These are phyloP conservation scores for Fusarium sp. DNA, from an alignment of 2,329 filamentous ascomycete genomes.

Conservation along the genomic window DNA sequence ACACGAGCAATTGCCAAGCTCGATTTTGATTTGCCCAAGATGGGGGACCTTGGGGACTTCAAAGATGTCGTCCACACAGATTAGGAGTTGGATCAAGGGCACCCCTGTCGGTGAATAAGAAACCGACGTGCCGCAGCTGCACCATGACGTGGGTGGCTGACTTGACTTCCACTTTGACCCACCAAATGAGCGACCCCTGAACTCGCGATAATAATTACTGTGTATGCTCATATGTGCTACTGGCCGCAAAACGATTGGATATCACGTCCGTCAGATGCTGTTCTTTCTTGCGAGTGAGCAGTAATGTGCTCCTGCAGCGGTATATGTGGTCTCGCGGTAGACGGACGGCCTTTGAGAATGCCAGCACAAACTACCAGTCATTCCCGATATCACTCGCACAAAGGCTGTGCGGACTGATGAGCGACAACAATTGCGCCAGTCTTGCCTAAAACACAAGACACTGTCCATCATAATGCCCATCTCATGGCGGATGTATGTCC, in stretches of 20 bases:
- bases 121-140: constrained; percentile 20
- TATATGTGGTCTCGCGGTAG: neutral
- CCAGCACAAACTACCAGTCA: neutral
- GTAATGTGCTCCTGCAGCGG: too few species aligned
- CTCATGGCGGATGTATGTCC: constrained; percentile 1
- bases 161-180: constrained; percentile 2
- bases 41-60: neutral
- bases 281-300: constrained; percentile 1
- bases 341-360: neutral
- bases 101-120: constrained; percentile 28
- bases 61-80: neutral
- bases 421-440: constrained; percentile 7
- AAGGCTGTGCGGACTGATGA: neutral
- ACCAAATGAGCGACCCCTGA: constrained; percentile 32
- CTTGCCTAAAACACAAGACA: constrained; percentile 37
- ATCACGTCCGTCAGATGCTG: constrained; percentile 14
- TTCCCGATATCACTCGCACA: neutral
- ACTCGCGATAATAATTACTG: constrained; percentile 5
- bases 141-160: constrained; percentile 43
- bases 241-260: constrained; percentile 8
- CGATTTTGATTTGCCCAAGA: constrained; percentile 18
- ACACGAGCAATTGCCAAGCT: constrained; percentile 23
- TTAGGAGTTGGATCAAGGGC: neutral
- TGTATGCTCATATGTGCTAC: constrained; percentile 2
- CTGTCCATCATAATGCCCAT: constrained; percentile 32